These are phyloP conservation scores for Phialophora chinensis DNA, from an alignment of 2,329 filamentous ascomycete species.

Conservation along the genomic window DNA sequence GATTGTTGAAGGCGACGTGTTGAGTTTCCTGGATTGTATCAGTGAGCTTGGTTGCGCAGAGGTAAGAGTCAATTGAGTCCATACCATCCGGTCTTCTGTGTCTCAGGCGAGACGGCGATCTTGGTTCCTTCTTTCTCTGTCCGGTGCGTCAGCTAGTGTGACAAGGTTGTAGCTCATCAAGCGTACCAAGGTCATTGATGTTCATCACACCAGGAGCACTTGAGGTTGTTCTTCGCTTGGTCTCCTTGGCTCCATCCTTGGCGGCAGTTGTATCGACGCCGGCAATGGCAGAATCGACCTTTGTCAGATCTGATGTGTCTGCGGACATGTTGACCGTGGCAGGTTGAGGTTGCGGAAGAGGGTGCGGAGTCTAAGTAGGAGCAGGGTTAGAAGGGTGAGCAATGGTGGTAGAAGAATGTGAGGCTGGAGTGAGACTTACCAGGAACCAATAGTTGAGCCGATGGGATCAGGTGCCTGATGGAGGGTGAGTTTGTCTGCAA, in stretches of 20 bases:
- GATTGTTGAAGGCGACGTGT: constrained; percentile 76
- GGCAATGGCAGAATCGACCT: constrained; percentile 90
- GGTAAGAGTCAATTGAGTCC: constrained; percentile 43
- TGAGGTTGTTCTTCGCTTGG: constrained; percentile 71
- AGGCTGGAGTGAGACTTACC: constrained; percentile 22
- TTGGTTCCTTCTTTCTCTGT: constrained; percentile 75
- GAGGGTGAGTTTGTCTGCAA: constrained; percentile 13
- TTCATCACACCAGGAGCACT: constrained; percentile 75
- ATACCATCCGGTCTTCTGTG: constrained; percentile 87
- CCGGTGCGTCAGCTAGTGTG: constrained; percentile 13
- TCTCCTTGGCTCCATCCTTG: constrained; percentile 56
- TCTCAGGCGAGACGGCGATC: constrained; percentile 77
- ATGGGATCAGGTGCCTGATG: constrained; percentile 17
- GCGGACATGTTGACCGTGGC: constrained; percentile 37
- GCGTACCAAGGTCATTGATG: constrained; percentile 83
- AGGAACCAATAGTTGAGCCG: constrained; percentile 25
- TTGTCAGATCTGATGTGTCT: constrained; percentile 55
- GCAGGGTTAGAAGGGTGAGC: not conserved
- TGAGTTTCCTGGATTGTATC: constrained; percentile 76
- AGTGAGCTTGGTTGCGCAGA: constrained; percentile 1
- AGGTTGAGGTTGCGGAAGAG: constrained; percentile 8
- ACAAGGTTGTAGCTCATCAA: constrained; percentile 3
- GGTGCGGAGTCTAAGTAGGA: constrained; percentile 1
- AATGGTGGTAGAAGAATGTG: constrained; percentile 9
- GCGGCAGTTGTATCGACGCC: constrained; percentile 72